Conservation (phyloP, 306 rosid genomes). For the Lathyrus oleraceus region DNA sequence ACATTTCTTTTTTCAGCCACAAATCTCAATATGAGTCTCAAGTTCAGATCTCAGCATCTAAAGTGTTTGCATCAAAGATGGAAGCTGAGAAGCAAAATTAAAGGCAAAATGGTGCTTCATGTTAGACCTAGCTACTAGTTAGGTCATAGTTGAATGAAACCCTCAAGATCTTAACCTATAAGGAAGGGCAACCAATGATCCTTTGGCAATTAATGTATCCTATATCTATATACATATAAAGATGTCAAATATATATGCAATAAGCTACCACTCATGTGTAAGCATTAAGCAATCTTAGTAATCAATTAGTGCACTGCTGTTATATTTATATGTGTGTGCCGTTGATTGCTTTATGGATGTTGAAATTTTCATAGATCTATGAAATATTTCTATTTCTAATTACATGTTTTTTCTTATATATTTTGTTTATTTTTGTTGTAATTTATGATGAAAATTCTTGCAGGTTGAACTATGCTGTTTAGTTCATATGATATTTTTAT, state of each 20-base stretch:
- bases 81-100: not conserved
- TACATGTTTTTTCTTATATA: not conserved
- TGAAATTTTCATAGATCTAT: not conserved
- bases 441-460: not conserved
- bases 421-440: not conserved
- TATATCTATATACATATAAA: not conserved
- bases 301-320: not conserved
- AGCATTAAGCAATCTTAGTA: not conserved
- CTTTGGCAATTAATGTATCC: slow-evolving; percentile 14
- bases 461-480: not conserved
- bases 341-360: not conserved
- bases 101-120: not conserved
- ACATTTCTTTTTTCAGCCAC: not conserved
- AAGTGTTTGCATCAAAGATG: not conserved
- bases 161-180: slow-evolving; percentile 14
- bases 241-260: not conserved
- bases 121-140: not conserved
- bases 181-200: slow-evolving; percentile 14
- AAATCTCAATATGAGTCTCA: slow-evolving; percentile 1
- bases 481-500: not conserved
- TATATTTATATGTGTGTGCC: not conserved
- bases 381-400: not conserved
- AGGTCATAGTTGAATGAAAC: slow-evolving; percentile 24
- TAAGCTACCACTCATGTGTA: not conserved
- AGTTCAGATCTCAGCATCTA: not conserved